Evolutionary conservation across 164 flowering plant genomes (phyloP).

Genomic region (Chimonanthus salicifolius): DNA sequence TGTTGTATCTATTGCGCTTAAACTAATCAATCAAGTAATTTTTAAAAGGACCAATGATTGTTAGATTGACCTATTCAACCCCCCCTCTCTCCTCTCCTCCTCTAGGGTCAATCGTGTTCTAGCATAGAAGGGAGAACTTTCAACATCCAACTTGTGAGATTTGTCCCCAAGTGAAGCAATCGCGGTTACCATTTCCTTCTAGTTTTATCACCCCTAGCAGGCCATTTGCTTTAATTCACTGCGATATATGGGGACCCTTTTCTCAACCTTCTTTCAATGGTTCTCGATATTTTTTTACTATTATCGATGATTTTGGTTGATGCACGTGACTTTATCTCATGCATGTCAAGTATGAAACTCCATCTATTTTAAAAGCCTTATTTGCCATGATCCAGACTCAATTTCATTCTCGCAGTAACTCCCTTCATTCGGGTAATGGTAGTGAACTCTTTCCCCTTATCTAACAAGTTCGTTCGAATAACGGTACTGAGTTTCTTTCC

Average conservation of each 20-base stretch:
- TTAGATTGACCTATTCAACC: too few species aligned
- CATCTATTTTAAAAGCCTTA: neutral
- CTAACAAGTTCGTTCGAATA: neutral
- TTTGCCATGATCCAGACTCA: neutral
- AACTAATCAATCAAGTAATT: too few species aligned
- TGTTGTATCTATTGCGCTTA: too few species aligned
- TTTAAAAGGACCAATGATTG: too few species aligned
- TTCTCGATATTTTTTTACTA: slow-evolving; percentile 6
- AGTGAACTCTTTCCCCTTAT: neutral
- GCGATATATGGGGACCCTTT: slow-evolving; percentile 5
- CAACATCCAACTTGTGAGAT: neutral
- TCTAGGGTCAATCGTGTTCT: too few species aligned
- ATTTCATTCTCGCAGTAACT: neutral
- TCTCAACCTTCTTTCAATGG: neutral
- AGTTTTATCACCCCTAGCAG: neutral
- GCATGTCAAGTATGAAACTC: slow-evolving; percentile 3
- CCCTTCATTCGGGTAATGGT: too few species aligned
- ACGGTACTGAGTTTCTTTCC: neutral
- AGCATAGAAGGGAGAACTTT: too few species aligned
- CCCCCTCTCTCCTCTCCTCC: too few species aligned
- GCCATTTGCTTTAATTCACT: slow-evolving; percentile 4
- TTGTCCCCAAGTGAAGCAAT: slow-evolving; percentile 1
- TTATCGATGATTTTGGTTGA: slow-evolving; percentile 6
- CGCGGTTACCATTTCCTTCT: neutral
- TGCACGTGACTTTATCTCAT: slow-evolving; percentile 6